Percentiles rank a stretch among this genome's conserved stretches.
Conservation (phyloP, 352 stramenopile species). For the Phytophthora rubi region DNA sequence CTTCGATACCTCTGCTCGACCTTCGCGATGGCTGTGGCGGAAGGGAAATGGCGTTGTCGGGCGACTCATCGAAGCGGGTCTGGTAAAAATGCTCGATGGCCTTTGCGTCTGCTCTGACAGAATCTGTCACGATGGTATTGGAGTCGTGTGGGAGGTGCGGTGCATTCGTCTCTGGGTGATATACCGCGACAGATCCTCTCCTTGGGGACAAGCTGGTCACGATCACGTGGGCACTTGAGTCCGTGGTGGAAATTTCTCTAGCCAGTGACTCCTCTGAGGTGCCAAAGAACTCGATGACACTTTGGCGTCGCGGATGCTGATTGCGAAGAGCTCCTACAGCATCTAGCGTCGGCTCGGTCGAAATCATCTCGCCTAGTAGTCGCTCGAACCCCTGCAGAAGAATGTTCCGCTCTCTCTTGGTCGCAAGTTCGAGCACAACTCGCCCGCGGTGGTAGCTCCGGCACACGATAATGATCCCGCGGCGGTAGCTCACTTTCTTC, state of each 20-base stretch:
- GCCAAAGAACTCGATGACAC: conserved; percentile 63
- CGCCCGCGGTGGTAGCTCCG: conserved; percentile 70
- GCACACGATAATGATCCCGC: conserved; percentile 69
- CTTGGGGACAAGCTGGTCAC: conserved; percentile 7
- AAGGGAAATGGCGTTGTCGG: not conserved
- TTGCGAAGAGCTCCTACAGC: conserved; percentile 52
- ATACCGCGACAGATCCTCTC: conserved; percentile 8
- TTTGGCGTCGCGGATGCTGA: conserved; percentile 50
- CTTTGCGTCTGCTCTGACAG: conserved; percentile 23
- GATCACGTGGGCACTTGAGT: not conserved
- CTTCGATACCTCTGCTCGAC: conserved; percentile 12
- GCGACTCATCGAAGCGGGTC: conserved; percentile 64
- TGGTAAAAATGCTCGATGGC: conserved; percentile 62
- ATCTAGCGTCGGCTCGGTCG: conserved; percentile 51
- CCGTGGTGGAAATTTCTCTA: not conserved
- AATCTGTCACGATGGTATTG: not conserved
- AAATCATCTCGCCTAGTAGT: conserved; percentile 59
- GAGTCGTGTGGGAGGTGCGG: not conserved
- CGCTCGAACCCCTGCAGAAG: conserved; percentile 63
- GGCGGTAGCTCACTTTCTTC: conserved; percentile 70
- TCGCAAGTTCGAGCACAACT: conserved; percentile 64
- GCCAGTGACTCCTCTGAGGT: conserved; percentile 14
- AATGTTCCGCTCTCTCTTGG: conserved; percentile 66
- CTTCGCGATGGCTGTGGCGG: conserved; percentile 9
- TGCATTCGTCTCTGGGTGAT: conserved; percentile 4